A percentile compares a stretch with the other conserved stretches of the same genome.
phyloP scores from a whole-genome alignment of 2,329 filamentous ascomycete species.

The Leptographium wingfieldii region DNA sequence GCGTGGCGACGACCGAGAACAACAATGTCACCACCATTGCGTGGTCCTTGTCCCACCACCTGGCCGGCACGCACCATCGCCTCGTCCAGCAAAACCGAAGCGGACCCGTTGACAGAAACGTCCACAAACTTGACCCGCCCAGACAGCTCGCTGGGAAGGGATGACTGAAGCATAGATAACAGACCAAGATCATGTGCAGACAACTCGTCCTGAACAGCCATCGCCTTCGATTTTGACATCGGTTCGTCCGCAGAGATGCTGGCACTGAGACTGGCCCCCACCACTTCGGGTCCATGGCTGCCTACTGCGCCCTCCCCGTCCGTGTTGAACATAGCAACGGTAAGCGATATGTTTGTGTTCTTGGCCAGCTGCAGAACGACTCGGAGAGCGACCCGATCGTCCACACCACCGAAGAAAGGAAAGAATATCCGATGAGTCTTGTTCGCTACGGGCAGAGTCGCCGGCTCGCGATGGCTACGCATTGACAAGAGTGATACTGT shows the following conservation, averaged over 20 bases:
- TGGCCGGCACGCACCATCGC: slow-evolving; percentile 40
- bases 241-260: not conserved
- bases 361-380: slow-evolving; percentile 75
- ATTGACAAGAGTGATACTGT: slow-evolving; percentile 46
- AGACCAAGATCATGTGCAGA: slow-evolving; percentile 23
- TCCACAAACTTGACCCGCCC: slow-evolving; percentile 35
- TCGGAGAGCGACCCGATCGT: slow-evolving; percentile 68
- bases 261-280: not conserved
- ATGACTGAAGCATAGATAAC: slow-evolving; percentile 21
- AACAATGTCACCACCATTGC: slow-evolving; percentile 59
- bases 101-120: slow-evolving; percentile 24
- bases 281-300: not conserved
- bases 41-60: slow-evolving; percentile 44
- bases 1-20: slow-evolving; percentile 47
- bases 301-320: slow-evolving; percentile 3
- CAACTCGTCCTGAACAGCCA: slow-evolving; percentile 15
- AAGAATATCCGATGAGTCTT: slow-evolving; percentile 75
- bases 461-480: slow-evolving; percentile 43
- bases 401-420: slow-evolving; percentile 72
- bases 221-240: slow-evolving; percentile 10
- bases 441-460: slow-evolving; percentile 46
- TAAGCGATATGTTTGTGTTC: slow-evolving; percentile 67
- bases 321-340: slow-evolving; percentile 48
- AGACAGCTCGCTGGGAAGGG: slow-evolving; percentile 20
- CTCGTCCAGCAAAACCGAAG: slow-evolving; percentile 27